Evolutionary conservation across 2,329 filamentous ascomycete species (phyloP).

Genomic region (Paecilomyces formosus): DNA sequence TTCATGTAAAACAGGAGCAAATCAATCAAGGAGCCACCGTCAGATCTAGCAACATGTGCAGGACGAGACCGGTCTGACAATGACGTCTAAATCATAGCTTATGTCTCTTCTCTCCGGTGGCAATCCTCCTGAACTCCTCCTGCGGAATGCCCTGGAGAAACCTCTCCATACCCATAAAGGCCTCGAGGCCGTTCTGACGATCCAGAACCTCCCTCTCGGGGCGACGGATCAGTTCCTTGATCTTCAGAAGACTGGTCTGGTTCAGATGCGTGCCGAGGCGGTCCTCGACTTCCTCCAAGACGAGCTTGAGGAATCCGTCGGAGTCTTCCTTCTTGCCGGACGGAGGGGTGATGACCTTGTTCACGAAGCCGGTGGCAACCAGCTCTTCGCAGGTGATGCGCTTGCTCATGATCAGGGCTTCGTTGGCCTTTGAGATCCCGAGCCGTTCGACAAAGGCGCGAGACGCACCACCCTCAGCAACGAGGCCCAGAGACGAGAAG

Average conservation of each 20-base stretch:
- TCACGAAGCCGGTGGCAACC: slow-evolving; percentile 71
- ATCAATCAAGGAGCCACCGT: not conserved
- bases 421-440: slow-evolving; percentile 75
- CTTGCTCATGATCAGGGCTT: slow-evolving; percentile 87
- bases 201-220: slow-evolving; percentile 69
- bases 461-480: slow-evolving; percentile 78
- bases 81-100: slow-evolving; percentile 56
- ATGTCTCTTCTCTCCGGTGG: slow-evolving; percentile 84
- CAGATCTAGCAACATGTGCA: not conserved
- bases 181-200: slow-evolving; percentile 71
- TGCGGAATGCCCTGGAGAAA: slow-evolving; percentile 78
- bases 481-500: slow-evolving; percentile 77
- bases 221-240: slow-evolving; percentile 74
- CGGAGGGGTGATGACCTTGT: slow-evolving; percentile 62
- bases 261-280: slow-evolving; percentile 72
- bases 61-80: not conserved
- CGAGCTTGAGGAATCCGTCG: slow-evolving; percentile 60
- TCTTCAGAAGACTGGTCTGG: slow-evolving; percentile 68
- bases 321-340: slow-evolving; percentile 53
- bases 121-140: slow-evolving; percentile 79
- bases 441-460: slow-evolving; percentile 71
- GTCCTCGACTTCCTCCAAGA: slow-evolving; percentile 74
- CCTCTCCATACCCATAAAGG: slow-evolving; percentile 74
- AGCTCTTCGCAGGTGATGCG: slow-evolving; percentile 67
- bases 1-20: not conserved